Evolutionary conservation across 306 rosid genomes (phyloP).

Genomic region (Glycine tomentella): DNA sequence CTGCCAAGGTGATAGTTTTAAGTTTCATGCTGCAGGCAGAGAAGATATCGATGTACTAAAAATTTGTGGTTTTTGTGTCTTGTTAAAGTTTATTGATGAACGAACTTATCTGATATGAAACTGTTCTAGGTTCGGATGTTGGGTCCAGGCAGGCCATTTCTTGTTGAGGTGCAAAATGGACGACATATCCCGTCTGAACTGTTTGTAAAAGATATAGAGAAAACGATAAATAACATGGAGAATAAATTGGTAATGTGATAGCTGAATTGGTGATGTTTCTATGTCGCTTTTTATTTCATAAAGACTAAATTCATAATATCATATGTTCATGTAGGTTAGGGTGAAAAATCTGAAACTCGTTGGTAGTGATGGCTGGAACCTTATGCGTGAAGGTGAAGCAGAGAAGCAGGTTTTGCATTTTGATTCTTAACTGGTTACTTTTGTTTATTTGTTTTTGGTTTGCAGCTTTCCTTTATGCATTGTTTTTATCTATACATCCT

Average conservation of each 20-base stretch:
- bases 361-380: slow-evolving; percentile 79
- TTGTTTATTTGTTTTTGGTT: slow-evolving; percentile 22
- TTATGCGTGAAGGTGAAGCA: slow-evolving; percentile 93
- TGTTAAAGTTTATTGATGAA: slow-evolving; percentile 25
- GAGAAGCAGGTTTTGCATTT: slow-evolving; percentile 81
- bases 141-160: slow-evolving; percentile 95
- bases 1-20: slow-evolving; percentile 81
- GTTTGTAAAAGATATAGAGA: slow-evolving; percentile 61
- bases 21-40: slow-evolving; percentile 98
- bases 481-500: slow-evolving; percentile 12
- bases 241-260: slow-evolving; percentile 71
- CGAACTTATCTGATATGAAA: slow-evolving; percentile 45
- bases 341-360: slow-evolving; percentile 82
- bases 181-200: slow-evolving; percentile 67
- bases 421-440: slow-evolving; percentile 24
- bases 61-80: slow-evolving; percentile 33
- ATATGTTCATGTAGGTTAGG: slow-evolving; percentile 64
- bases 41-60: slow-evolving; percentile 89
- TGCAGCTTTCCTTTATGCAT: slow-evolving; percentile 12
- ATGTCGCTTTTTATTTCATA: slow-evolving; percentile 32
- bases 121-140: slow-evolving; percentile 84
- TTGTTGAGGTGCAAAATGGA: slow-evolving; percentile 86
- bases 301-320: slow-evolving; percentile 21
- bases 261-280: slow-evolving; percentile 39
- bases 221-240: slow-evolving; percentile 63